phyloP scores from a whole-genome alignment of 768 basidiomycete genomes.

The Rhodotorula sphaerocarpa region DNA sequence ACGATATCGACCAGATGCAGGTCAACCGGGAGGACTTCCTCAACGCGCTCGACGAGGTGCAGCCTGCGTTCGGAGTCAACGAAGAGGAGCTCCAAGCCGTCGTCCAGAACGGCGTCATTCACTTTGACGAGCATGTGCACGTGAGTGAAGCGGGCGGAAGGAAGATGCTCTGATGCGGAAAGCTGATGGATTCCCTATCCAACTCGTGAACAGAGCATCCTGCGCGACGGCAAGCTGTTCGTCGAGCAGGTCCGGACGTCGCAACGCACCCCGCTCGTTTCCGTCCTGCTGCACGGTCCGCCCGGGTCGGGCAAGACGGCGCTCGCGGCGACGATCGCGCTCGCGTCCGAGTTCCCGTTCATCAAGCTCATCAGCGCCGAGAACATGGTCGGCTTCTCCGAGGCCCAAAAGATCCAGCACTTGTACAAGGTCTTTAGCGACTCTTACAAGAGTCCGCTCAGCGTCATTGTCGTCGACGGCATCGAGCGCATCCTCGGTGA shows the following conservation, averaged over 20 bases:
- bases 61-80: conserved; percentile 92
- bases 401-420: conserved; percentile 78
- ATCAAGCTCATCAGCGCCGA: conserved; percentile 96
- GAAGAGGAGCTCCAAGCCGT: conserved; percentile 91
- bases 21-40: conserved; percentile 80
- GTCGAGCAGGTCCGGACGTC: conserved; percentile 90
- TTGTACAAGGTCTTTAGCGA: conserved; percentile 90
- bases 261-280: conserved; percentile 82
- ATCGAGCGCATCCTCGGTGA: conserved; percentile 83
- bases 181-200: too few relatives aligned
- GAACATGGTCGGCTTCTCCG: conserved; percentile 92
- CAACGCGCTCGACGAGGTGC: conserved; percentile 84
- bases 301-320: conserved; percentile 92
- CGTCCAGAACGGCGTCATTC: conserved; percentile 93
- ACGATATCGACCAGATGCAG: conserved; percentile 85
- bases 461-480: conserved; percentile 90
- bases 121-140: conserved; percentile 65
- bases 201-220: conserved; percentile 66
- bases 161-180: too few relatives aligned
- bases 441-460: conserved; percentile 93
- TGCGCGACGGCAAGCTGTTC: conserved; percentile 75
- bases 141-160: too few relatives aligned
- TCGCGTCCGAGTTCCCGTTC: conserved; percentile 89
- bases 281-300: conserved; percentile 72
- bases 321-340: conserved; percentile 84